Conservation (phyloP, 78 protist genomes). For the Monocercomonoides exilis region DNA sequence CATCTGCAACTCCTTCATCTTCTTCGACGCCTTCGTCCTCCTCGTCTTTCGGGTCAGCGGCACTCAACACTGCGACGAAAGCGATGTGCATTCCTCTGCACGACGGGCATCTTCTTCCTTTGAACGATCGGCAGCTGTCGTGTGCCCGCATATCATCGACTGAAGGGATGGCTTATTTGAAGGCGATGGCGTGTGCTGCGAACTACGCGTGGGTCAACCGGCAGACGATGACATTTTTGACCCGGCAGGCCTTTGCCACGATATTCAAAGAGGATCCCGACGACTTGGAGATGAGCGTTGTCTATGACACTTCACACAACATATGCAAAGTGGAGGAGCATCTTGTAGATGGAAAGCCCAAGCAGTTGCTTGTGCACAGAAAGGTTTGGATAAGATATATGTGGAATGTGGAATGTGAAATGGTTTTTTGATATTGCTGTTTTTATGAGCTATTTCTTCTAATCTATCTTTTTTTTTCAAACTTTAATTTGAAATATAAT, state of each 20-base stretch:
- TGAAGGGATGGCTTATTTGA: constrained; percentile 53
- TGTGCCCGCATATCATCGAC: constrained; percentile 27
- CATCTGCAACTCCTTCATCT: neutral
- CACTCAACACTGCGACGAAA: too few relatives aligned
- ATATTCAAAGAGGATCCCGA: constrained; percentile 62
- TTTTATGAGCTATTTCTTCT: too few relatives aligned
- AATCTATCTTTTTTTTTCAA: too few relatives aligned
- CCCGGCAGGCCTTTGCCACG: constrained; percentile 29
- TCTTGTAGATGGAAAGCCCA: constrained; percentile 66
- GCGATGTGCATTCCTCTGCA: too few relatives aligned
- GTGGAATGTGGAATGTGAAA: too few relatives aligned
- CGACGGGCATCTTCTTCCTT: too few relatives aligned
- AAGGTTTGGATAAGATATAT: too few relatives aligned
- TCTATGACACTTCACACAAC: constrained; percentile 90
- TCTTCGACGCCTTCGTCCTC: neutral
- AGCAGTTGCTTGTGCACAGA: constrained; percentile 77
- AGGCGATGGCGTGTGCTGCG: constrained; percentile 84
- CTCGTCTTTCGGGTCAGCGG: too few relatives aligned
- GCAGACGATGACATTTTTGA: constrained; percentile 67
- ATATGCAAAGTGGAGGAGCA: constrained; percentile 78
- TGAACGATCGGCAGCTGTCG: constrained; percentile 36
- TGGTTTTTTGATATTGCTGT: too few relatives aligned
- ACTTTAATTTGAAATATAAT: too few relatives aligned
- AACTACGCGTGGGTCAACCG: constrained; percentile 88
- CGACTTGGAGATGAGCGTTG: constrained; percentile 79